These are phyloP conservation scores for Vigna unguiculata DNA, from an alignment of 306 rosid genomes.

Conservation along the genomic window DNA sequence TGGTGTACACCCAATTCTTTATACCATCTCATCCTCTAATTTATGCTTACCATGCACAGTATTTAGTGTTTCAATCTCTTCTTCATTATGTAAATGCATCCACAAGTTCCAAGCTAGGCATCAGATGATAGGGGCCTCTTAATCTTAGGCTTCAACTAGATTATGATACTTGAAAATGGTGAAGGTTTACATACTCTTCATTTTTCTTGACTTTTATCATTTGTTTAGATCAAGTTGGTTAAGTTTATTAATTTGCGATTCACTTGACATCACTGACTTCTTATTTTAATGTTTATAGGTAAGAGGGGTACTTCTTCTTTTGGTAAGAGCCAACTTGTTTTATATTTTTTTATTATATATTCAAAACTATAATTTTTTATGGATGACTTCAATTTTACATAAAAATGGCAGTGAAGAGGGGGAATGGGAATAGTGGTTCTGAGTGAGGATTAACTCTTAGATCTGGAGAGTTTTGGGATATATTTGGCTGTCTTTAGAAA, in stretches of 20 bases:
- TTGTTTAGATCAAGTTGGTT: constrained; percentile 9
- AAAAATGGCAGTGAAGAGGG: too few species aligned
- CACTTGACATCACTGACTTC: background rate
- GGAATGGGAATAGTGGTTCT: too few species aligned
- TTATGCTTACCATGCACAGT: constrained; percentile 48
- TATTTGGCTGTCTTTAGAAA: too few species aligned
- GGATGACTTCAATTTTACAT: too few species aligned
- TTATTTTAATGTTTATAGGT: background rate
- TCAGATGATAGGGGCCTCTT: constrained; percentile 44
- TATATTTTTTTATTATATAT: too few species aligned
- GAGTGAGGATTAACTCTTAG: too few species aligned
- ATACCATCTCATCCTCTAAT: constrained; percentile 43
- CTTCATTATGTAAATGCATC: constrained; percentile 62
- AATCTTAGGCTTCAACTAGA: constrained; percentile 55
- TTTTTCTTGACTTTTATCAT: background rate
- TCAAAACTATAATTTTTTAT: too few species aligned
- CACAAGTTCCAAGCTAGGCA: constrained; percentile 49
- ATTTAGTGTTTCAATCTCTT: constrained; percentile 52
- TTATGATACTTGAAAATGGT: constrained; percentile 51
- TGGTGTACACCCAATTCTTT: constrained; percentile 19
- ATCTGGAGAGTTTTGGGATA: too few species aligned
- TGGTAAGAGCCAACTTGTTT: background rate
- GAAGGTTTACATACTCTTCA: constrained; percentile 43
- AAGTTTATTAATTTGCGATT: background rate
- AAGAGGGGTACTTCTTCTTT: background rate